Base-by-base conservation (phyloP, 768 basidiomycete genomes). In the Lentinula aciculospora region DNA sequence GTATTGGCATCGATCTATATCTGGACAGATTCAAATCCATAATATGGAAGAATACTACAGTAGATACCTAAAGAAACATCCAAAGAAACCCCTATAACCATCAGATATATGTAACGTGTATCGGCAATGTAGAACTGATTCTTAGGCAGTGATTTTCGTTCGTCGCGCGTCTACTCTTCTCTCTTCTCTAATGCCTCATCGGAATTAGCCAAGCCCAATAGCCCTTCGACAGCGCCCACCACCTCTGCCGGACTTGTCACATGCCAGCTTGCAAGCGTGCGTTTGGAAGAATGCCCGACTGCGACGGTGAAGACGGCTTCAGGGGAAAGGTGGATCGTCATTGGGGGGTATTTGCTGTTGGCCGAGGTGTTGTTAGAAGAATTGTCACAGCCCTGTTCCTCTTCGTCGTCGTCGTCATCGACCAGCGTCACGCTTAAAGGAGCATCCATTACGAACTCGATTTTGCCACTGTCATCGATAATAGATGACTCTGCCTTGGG, bases 241-340 rank as follows among this genome's bases (percentile, higher is more conserved):
- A 96, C 82, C 74, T 95, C 94, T 54, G 82, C 83, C 13, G 95
- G 91, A 46, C 86, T 84, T 59, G 90, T 92, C 53, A 97, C 88
- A 71, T 97, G 94, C 92, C 93, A 96, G 46, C 81, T 82, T 19
- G 94, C 95, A 50, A 94, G 75, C 48, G 95, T 98, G 64, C 90
- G 83, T 76, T 96, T 96, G 66, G 81, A 84, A 64, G 85, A 85
- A 60, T 90, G 89, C 1, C 95, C 95, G n/a, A 98, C 93, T 28
- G 92, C 89, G 5, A 92, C 93, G 21, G 94, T 92, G 78, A 96
- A 98, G 44, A 96, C 76, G 23, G 81, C 83, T 4, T 90, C 88
- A 5, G 84, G 78, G 46, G 69, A 66, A 66, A 96, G 79, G 40
- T 75, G 71, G 27, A 96, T 78, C 47, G 89, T 78, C 27, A 91